phyloP scores from a whole-genome alignment of 1,284 basidiomycete genomes.

The Heterobasidion occidentale region DNA sequence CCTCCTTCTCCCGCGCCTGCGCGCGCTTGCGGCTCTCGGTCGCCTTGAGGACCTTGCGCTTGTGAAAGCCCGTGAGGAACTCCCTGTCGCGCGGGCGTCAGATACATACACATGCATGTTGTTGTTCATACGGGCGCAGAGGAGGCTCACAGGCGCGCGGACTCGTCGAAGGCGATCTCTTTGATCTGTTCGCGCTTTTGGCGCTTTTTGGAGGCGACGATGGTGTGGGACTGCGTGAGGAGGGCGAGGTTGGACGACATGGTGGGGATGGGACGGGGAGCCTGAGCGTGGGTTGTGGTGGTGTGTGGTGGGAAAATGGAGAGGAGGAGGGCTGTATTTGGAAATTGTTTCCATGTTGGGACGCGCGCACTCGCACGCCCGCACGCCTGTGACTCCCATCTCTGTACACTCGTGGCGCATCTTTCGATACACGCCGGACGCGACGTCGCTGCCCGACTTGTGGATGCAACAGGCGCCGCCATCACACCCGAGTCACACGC shows the following conservation, averaged over 20 bases:
- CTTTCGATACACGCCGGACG: too few species aligned
- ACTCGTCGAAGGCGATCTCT: conserved; percentile 72
- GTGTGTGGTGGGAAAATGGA: not conserved
- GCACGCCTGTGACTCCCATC: too few species aligned
- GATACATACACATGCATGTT: not conserved
- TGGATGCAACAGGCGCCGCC: too few species aligned
- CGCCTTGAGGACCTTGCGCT: conserved; percentile 72
- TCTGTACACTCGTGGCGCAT: too few species aligned
- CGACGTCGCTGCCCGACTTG: too few species aligned
- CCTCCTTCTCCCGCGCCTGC: conserved; percentile 58
- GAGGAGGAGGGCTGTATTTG: not conserved
- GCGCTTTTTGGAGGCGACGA: conserved; percentile 53
- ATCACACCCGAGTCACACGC: too few species aligned
- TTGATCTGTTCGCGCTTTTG: conserved; percentile 53
- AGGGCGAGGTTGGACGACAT: conserved; percentile 38
- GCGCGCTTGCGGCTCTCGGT: conserved; percentile 65
- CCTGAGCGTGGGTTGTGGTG: not conserved
- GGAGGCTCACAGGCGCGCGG: conserved; percentile 52
- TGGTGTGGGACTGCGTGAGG: conserved; percentile 53
- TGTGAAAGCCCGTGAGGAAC: conserved; percentile 82
- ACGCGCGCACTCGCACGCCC: too few species aligned
- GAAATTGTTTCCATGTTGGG: too few species aligned
- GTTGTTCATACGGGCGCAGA: not conserved
- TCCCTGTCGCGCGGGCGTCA: conserved; percentile 39
- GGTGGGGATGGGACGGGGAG: not conserved